Conservation (phyloP, 371 early-diverging fungal species). For the Mucor mucedo region DNA sequence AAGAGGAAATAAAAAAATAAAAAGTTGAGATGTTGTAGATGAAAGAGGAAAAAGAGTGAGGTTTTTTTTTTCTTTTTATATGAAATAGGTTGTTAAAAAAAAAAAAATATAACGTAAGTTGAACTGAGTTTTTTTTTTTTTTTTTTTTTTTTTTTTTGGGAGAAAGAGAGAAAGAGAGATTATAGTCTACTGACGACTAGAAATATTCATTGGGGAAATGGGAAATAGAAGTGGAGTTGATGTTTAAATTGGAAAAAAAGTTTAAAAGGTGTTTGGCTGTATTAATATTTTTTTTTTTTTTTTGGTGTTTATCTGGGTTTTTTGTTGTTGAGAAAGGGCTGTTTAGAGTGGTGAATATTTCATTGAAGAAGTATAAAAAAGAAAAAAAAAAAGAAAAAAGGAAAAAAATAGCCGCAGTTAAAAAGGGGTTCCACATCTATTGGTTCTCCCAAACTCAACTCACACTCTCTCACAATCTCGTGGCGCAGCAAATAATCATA, state of each 20-base stretch:
- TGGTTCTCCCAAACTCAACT: conserved; percentile 17
- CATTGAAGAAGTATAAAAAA: background rate
- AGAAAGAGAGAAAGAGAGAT: conserved; percentile 1
- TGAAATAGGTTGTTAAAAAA: background rate
- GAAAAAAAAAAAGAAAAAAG: background rate
- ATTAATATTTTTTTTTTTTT: background rate
- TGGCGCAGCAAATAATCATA: conserved; percentile 25
- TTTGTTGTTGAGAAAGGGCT: background rate
- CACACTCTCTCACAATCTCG: conserved; percentile 12
- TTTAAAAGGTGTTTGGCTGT: background rate
- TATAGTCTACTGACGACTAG: conserved; percentile 9
- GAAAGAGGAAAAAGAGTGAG: conserved; percentile 5
- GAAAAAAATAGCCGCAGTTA: conserved; percentile 27
- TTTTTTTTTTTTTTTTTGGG: background rate
- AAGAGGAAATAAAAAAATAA: conserved; percentile 13
- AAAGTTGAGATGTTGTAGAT: background rate
- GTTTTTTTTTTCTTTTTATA: conserved; percentile 5
- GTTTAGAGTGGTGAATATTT: background rate
- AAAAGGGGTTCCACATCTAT: conserved; percentile 12
- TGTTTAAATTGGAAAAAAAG: background rate
- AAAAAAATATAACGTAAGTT: background rate
- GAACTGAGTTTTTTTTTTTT: conserved; percentile 1
- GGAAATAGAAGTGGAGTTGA: conserved; percentile 4
- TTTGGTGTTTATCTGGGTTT: background rate
- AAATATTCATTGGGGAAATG: conserved; percentile 7